These are phyloP conservation scores for Aureobasidium subglaciale DNA, from an alignment of 2,329 filamentous ascomycete genomes.

Conservation along the genomic window DNA sequence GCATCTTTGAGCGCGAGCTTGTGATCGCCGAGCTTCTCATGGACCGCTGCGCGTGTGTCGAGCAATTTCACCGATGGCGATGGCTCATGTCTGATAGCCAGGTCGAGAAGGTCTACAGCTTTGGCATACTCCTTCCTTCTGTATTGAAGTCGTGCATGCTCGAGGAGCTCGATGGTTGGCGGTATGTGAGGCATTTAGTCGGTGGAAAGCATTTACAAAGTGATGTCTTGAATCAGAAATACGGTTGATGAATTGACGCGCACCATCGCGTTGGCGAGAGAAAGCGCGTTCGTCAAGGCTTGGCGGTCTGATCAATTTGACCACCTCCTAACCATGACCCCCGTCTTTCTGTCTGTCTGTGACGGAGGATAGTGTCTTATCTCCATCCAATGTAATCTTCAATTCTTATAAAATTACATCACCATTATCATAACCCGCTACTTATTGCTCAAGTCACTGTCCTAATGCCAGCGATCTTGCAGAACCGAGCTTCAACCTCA, in stretches of 20 bases:
- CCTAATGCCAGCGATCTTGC: constrained; percentile 27
- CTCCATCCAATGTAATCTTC: too few species aligned
- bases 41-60: constrained; percentile 50
- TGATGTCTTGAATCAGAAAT: neutral
- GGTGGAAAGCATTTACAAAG: neutral
- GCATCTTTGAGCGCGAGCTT: constrained; percentile 49
- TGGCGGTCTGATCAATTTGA: neutral
- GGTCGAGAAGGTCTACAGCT: constrained; percentile 33
- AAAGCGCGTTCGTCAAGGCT: constrained; percentile 2
- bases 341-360: too few species aligned
- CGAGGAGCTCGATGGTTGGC: constrained; percentile 24
- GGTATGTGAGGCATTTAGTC: constrained; percentile 12
- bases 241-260: neutral
- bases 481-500: constrained; percentile 26
- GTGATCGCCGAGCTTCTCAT: constrained; percentile 46
- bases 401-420: too few species aligned
- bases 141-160: constrained; percentile 38
- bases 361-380: too few species aligned
- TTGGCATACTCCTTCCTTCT: constrained; percentile 36
- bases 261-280: neutral
- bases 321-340: neutral
- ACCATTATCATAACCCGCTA: neutral
- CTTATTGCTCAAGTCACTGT: constrained; percentile 18
- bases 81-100: constrained; percentile 35
- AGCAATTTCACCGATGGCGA: constrained; percentile 34